Evolutionary conservation across 495 filamentous ascomycete species (phyloP), one percentile per base, ranked within the genome.

Genomic region (Parathielavia hyrcaniae): DNA sequence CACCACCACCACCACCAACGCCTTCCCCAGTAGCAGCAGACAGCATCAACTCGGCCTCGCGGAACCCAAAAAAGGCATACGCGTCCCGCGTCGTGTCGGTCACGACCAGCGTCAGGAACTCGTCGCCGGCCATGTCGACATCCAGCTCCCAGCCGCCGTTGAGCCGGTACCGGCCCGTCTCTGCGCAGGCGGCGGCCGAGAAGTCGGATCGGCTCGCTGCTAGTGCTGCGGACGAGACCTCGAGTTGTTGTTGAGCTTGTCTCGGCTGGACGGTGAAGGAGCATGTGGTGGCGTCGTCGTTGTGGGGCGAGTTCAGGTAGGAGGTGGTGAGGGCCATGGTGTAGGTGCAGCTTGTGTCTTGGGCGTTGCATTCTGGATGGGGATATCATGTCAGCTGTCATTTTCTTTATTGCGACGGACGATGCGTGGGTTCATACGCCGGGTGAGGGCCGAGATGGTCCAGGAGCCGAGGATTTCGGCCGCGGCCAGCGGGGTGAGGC

Each of bases 61-160:
- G 36, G 44, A 55, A 71, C n/a, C 53, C 64, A 50, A 69, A 71
- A 48, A 60, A 74, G 0, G 67, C 64, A 20, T 58, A 23, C 9
- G 38, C 47, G 1, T 44, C 22, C 5, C 53, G 4, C 2, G 12
- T 34, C 4, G n/a, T 5, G 39, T 69, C 64, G 8, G 55, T 61
- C 22, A 67, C 46, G 7, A 65, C 60, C 4, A 74, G 46, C 6
- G 64, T 66, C 19, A 67, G 13, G 43, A 69, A 71, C 0, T 62
- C 63, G 19, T 32, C 8, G 12, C 26, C 22, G 30, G 55, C 55
- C 55, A 30, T 6, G 6, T 30, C 26, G 26, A 30, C 26, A 6
- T 30, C 26, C 26, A 30, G 6, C 26, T 30, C 26, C 45, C 66
- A 69, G 1, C 64, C 65, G 43, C 65, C 69, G 50, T 63, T 67